These are phyloP conservation scores for Peniophora sp. DNA, from an alignment of 1,284 basidiomycete genomes.

Conservation along the genomic window DNA sequence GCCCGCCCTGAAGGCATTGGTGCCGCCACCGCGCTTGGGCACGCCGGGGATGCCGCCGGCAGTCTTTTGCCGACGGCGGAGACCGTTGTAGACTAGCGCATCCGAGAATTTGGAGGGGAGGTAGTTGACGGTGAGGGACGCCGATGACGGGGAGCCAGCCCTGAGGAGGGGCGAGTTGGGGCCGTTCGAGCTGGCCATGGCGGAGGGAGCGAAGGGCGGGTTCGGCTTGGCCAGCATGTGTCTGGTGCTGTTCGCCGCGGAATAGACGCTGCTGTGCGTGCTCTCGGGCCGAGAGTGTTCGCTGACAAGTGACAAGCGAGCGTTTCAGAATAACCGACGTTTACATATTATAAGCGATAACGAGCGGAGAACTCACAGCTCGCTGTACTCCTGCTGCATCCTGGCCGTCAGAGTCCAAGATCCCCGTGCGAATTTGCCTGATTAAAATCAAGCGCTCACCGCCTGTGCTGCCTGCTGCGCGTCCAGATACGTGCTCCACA, in stretches of 20 bases:
- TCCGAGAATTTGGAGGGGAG: slow-evolving; percentile 52
- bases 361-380: too few species aligned
- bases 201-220: slow-evolving; percentile 19
- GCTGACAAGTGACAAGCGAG: too few species aligned
- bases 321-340: too few species aligned
- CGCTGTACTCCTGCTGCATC: too few species aligned
- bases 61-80: slow-evolving; percentile 29
- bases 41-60: slow-evolving; percentile 14
- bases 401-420: too few species aligned
- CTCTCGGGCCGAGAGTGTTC: not conserved
- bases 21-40: slow-evolving; percentile 43
- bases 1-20: slow-evolving; percentile 41
- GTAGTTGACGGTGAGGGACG: slow-evolving; percentile 45
- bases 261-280: slow-evolving; percentile 12
- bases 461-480: not conserved
- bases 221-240: slow-evolving; percentile 27
- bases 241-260: slow-evolving; percentile 26
- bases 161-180: slow-evolving; percentile 20
- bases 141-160: slow-evolving; percentile 11
- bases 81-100: slow-evolving; percentile 34
- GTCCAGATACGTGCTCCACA: slow-evolving; percentile 15
- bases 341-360: too few species aligned
- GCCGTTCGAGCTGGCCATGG: slow-evolving; percentile 18
- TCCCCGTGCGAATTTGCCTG: too few species aligned
- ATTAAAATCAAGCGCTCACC: not conserved